phyloP scores from a whole-genome alignment of 805 yeast species.

The Wickerhamiella sergipiensis region DNA sequence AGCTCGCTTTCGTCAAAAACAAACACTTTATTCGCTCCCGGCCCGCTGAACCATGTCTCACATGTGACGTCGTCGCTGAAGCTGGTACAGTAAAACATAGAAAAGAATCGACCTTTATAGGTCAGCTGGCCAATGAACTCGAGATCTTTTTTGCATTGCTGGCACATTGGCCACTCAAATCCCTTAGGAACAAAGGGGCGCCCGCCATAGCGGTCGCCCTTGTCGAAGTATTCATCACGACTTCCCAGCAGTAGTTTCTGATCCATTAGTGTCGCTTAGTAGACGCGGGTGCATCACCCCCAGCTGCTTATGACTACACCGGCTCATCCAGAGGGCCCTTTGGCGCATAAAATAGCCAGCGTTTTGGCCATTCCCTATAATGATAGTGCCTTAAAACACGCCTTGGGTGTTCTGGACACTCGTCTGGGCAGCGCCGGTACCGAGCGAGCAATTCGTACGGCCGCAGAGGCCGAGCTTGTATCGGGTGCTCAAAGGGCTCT shows the following conservation, averaged over 20 bases:
- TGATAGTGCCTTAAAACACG: constrained; percentile 11
- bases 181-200: background rate
- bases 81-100: background rate
- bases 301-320: background rate
- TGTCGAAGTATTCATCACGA: background rate
- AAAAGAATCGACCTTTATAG: background rate
- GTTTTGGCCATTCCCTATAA: background rate
- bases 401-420: constrained; percentile 13
- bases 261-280: background rate
- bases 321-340: constrained; percentile 1
- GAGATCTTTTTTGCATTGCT: background rate
- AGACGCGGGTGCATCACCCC: background rate
- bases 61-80: background rate
- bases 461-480: constrained; percentile 11
- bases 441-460: constrained; percentile 11
- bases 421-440: background rate
- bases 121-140: background rate
- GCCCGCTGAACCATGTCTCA: background rate
- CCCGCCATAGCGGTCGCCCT: background rate
- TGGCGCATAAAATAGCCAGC: background rate
- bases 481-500: constrained; percentile 20
- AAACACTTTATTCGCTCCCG: background rate
- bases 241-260: background rate
- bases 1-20: background rate
- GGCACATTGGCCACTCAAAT: background rate